A percentile compares a stretch with the other conserved stretches of the same genome.
Conservation (phyloP, 106 monocot genomes). For the Dactylorhiza incarnata region DNA sequence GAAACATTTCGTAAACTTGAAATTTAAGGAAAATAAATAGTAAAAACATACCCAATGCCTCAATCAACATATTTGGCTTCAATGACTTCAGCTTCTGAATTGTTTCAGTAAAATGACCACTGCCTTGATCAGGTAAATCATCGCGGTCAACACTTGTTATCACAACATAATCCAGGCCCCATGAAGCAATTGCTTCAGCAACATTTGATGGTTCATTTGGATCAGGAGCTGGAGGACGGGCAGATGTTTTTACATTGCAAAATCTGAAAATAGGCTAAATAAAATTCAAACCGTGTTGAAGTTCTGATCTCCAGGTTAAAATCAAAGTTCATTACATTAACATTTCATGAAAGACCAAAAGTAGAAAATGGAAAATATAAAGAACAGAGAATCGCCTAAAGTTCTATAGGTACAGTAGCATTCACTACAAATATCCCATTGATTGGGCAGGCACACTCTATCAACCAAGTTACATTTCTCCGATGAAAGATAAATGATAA, state of each 20-base stretch:
- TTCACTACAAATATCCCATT: no score
- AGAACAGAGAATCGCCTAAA: no score
- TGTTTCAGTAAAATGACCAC: conserved; percentile 76
- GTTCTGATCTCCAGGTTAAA: not conserved
- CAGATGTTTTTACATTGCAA: conserved; percentile 86
- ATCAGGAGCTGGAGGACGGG: conserved; percentile 70
- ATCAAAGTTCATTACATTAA: no score
- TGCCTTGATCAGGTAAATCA: conserved; percentile 84
- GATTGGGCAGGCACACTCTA: no score
- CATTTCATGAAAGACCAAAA: no score
- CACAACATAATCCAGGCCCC: conserved; percentile 87
- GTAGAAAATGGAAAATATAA: no score
- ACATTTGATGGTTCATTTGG: conserved; percentile 79
- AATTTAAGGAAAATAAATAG: not conserved
- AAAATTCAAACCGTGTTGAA: not conserved
- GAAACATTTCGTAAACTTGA: not conserved
- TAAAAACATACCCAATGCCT: conserved; percentile 63
- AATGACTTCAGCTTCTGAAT: conserved; percentile 56
- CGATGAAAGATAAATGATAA: no score
- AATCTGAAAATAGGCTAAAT: conserved; percentile 35
- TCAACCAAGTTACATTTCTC: no score
- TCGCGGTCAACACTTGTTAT: conserved; percentile 89
- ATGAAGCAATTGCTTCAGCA: conserved; percentile 78
- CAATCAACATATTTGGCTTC: conserved; percentile 72
- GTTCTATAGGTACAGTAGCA: no score